phyloP scores from a whole-genome alignment of 2,329 filamentous ascomycete species.

The Zymoseptoria pseudotritici region DNA sequence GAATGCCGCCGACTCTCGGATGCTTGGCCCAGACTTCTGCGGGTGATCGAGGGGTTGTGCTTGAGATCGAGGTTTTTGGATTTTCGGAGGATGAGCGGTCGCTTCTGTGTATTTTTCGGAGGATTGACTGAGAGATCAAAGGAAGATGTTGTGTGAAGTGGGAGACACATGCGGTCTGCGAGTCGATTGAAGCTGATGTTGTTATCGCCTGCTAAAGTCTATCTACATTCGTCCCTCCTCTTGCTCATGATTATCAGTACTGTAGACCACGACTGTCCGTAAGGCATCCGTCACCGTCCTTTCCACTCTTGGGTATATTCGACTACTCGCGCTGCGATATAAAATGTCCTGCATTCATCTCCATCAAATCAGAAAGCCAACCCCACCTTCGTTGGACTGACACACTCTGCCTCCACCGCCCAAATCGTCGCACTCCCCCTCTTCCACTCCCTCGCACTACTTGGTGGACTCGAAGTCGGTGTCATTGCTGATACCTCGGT shows the following conservation, averaged over 20 bases:
- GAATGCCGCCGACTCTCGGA: neutral
- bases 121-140: neutral
- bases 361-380: slow-evolving; percentile 10
- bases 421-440: slow-evolving; percentile 2
- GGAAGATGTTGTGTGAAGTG: neutral
- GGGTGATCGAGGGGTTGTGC: neutral
- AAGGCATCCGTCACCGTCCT: neutral
- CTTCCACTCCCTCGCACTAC: slow-evolving; percentile 2
- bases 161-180: neutral
- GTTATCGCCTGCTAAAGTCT: neutral
- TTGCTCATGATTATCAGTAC: neutral
- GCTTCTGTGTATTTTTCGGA: neutral
- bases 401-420: neutral
- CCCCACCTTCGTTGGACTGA: slow-evolving; percentile 11
- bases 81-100: neutral
- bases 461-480: slow-evolving; percentile 10
- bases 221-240: neutral
- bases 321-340: neutral
- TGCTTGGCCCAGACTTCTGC: too few relatives aligned
- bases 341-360: neutral
- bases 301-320: neutral
- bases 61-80: neutral
- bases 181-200: neutral
- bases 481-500: slow-evolving; percentile 14
- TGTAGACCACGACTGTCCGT: neutral